phyloP scores from a whole-genome alignment of 2,329 filamentous ascomycete genomes.

The Monosporascus sp. region DNA sequence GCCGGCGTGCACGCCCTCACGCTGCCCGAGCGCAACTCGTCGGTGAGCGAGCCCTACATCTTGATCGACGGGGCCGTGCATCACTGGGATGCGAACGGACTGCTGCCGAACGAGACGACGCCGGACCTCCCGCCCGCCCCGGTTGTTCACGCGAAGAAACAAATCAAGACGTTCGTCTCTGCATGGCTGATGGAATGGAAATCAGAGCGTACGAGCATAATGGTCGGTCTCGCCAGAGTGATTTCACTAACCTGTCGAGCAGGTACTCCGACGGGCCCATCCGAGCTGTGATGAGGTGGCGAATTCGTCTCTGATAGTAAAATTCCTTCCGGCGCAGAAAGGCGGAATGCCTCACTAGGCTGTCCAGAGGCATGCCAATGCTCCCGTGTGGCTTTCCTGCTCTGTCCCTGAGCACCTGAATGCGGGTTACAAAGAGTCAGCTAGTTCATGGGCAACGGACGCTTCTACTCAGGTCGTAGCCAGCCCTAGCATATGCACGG shows the following conservation, averaged over 20 bases:
- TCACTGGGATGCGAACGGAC: conserved; percentile 72
- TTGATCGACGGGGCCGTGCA: conserved; percentile 71
- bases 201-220: background rate
- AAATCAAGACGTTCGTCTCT: conserved; percentile 56
- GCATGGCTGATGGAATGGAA: conserved; percentile 59
- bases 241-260: background rate
- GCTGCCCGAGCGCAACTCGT: conserved; percentile 51
- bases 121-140: conserved; percentile 50
- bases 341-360: too few species aligned
- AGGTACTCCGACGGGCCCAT: too few species aligned
- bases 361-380: too few species aligned
- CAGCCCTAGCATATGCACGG: too few species aligned
- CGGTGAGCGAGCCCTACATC: conserved; percentile 63
- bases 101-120: conserved; percentile 59
- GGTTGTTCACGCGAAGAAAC: conserved; percentile 52
- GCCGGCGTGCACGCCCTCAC: conserved; percentile 66
- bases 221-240: background rate
- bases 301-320: too few species aligned
- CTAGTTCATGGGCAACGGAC: too few species aligned
- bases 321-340: too few species aligned
- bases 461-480: too few species aligned
- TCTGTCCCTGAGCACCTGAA: too few species aligned
- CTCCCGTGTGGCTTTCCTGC: too few species aligned
- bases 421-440: too few species aligned
- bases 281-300: too few species aligned